Evolutionary conservation across 2,329 filamentous ascomycete species (phyloP), one percentile per base, ranked within the genome.

Genomic region (Curvularia sp.): DNA sequence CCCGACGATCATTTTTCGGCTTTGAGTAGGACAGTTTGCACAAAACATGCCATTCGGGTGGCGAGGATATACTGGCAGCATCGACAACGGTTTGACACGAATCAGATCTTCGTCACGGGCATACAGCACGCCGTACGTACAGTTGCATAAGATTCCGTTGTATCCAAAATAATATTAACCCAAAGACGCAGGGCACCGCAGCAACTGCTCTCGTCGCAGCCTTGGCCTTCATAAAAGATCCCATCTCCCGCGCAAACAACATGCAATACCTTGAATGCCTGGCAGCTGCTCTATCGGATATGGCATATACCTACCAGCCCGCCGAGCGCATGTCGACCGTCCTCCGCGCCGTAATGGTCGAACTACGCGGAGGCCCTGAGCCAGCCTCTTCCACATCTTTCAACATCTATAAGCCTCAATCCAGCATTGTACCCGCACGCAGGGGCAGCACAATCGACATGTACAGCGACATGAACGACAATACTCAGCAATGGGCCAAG

Each of bases 61-160:
- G 80, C 82, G 0, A 77, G 80, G 21, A 84, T 85, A 57, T 84
- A 84, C 65, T 83, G 81, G 81, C 82, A 84, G 58, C 82, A 85
- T 61, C 78, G 83, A 0, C 81, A 83, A 66, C 77, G 80, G 3
- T 84, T 84, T 51, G 80, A 83, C 52, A 81, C 80, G 1, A 79
- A 78, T 54, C 82, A 82, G 55, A 83, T 84, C 19, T 81, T 81
- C 23, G 74, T 83, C 25, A 80, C 81, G 0, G 81, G 80, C 1
- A 77, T 85, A 47, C 83, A 85, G 61, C 84, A 86, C 70, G 80
- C 82, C 27, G 73, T 76, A 66, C 57, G 73, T 69, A 28, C 2
- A 13, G 43, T 9, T 43, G 3, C 13, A 3, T 27, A 18, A 4
- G n/a, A 43, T 5, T 18, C 23, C n/a, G 2, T 27, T 7, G 5